Conservation (phyloP, 495 filamentous ascomycete species). For the Penicillium maclennaniae region DNA sequence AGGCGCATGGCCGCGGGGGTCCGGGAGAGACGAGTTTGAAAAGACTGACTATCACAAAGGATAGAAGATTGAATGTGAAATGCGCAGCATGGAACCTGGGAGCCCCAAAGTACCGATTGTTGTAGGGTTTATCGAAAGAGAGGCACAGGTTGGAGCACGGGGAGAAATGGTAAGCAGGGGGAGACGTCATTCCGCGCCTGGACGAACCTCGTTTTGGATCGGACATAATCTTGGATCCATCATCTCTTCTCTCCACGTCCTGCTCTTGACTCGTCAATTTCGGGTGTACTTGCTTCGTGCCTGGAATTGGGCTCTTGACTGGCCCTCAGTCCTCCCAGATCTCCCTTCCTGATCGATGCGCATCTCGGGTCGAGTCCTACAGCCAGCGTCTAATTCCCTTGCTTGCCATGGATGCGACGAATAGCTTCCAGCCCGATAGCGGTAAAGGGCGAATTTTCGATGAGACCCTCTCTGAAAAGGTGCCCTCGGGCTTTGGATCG, state of each 20-base stretch:
- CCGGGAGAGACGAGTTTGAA: not conserved
- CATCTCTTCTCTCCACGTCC: not conserved
- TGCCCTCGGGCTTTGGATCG: conserved; percentile 5
- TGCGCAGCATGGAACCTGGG: not conserved
- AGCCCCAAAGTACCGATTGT: not conserved
- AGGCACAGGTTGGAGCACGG: not conserved
- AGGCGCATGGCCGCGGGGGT: conserved; percentile 67
- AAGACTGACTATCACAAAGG: not conserved
- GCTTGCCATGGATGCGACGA: conserved; percentile 15
- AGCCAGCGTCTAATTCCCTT: conserved; percentile 5
- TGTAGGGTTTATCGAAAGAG: not conserved
- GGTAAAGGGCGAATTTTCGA: conserved; percentile 9
- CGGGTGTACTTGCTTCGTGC: not conserved
- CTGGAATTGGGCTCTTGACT: not conserved
- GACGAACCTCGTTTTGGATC: conserved; percentile 6
- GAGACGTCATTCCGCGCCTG: conserved; percentile 34
- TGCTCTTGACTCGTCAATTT: not conserved
- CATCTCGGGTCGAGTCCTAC: conserved; percentile 10
- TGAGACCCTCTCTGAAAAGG: conserved; percentile 22
- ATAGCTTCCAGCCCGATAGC: conserved; percentile 14
- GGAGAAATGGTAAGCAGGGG: conserved; percentile 11
- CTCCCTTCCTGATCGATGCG: conserved; percentile 2
- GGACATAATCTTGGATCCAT: conserved; percentile 5
- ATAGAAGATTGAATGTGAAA: not conserved
- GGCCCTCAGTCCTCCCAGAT: not conserved